These are phyloP conservation scores for Citrullus amarus DNA, from an alignment of 306 rosid genomes.

Conservation along the genomic window DNA sequence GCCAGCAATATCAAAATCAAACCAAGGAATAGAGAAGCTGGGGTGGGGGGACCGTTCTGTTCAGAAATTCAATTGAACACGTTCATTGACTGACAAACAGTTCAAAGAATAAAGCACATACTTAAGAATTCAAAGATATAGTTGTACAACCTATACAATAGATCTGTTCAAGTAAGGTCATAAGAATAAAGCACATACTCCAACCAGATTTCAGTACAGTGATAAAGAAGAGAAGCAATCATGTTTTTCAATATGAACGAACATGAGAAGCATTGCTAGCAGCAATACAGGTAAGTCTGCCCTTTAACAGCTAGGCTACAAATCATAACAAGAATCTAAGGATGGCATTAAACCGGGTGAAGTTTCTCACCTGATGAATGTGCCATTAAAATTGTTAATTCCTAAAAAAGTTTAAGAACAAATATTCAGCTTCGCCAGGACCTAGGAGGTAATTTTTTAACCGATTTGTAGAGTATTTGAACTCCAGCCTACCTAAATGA, in stretches of 20 bases:
- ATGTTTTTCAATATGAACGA: neutral
- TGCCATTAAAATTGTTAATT: neutral
- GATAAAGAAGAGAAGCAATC: neutral
- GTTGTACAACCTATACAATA: too few species aligned
- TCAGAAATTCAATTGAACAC: neutral
- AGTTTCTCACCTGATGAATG: neutral
- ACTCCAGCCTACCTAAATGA: neutral
- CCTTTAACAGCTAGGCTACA: neutral
- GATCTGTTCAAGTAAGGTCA: too few species aligned
- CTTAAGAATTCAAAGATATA: too few species aligned
- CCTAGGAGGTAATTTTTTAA: neutral
- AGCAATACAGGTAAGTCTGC: neutral
- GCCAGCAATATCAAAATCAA: constrained; percentile 1
- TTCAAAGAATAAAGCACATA: neutral
- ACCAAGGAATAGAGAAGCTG: constrained; percentile 2
- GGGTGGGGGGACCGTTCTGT: neutral
- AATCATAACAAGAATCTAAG: neutral
- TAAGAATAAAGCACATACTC: neutral
- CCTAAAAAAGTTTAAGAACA: neutral
- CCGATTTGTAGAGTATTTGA: neutral
- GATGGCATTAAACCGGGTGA: neutral
- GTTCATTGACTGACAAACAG: neutral
- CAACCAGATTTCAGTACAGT: neutral
- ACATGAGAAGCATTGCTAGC: neutral
- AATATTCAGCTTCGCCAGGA: neutral